Conservation (phyloP, 257 asterid genomes). For the Cruciata laevipes region DNA sequence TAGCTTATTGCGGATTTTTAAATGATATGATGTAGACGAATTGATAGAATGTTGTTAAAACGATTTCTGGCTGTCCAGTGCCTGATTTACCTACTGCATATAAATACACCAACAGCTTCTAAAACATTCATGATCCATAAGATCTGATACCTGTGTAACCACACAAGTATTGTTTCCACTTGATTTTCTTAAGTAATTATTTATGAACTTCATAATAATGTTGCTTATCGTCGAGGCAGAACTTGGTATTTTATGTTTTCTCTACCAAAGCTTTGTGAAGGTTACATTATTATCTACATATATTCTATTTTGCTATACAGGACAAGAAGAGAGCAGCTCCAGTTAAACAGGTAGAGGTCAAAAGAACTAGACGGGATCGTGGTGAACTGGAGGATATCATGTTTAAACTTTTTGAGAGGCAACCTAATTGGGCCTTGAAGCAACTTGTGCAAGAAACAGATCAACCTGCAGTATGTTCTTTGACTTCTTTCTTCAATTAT, state of each 20-base stretch:
- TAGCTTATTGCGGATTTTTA: background rate
- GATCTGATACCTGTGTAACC: background rate
- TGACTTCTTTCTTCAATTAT: constrained; percentile 1
- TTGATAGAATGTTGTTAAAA: background rate
- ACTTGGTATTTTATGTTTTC: background rate
- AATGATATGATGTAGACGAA: background rate
- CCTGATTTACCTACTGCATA: background rate
- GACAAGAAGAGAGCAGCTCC: constrained; percentile 85
- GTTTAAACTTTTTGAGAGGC: constrained; percentile 90
- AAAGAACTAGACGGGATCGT: constrained; percentile 87
- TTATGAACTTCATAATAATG: background rate
- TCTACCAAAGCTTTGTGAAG: background rate
- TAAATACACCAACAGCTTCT: background rate
- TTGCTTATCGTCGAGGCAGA: background rate
- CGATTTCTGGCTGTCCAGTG: background rate
- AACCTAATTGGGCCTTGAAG: constrained; percentile 88
- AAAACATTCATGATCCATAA: background rate
- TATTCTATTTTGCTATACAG: constrained; percentile 24
- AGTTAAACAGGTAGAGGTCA: constrained; percentile 64
- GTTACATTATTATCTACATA: background rate
- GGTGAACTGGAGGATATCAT: constrained; percentile 88
- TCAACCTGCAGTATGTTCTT: constrained; percentile 77
- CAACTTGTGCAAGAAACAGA: constrained; percentile 90
- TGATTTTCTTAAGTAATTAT: background rate
- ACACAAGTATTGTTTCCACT: background rate